These are phyloP conservation scores for Aristolochia contorta DNA, from an alignment of 164 flowering plant species.

Conservation along the genomic window DNA sequence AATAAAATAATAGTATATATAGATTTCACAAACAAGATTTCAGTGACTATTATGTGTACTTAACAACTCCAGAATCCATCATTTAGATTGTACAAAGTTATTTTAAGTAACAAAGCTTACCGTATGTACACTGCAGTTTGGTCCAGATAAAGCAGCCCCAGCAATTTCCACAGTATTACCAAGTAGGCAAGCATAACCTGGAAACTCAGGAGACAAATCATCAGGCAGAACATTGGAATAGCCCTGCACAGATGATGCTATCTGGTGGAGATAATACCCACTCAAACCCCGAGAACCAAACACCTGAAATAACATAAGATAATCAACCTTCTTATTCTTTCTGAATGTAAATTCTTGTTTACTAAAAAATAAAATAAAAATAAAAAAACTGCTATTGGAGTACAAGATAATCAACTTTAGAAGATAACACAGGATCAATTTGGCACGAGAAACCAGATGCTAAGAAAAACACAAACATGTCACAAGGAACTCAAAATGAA, in stretches of 20 bases:
- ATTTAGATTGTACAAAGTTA: too few species aligned
- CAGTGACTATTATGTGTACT: too few species aligned
- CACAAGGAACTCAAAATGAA: too few species aligned
- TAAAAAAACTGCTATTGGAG: too few species aligned
- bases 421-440: too few species aligned
- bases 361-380: neutral
- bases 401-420: too few species aligned
- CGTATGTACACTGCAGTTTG: conserved; percentile 60
- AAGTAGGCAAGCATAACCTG: conserved; percentile 87
- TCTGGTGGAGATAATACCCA: conserved; percentile 60
- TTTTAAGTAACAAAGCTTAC: conserved; percentile 22
- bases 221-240: conserved; percentile 46
- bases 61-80: too few species aligned
- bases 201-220: conserved; percentile 53
- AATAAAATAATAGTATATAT: too few species aligned
- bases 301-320: conserved; percentile 30
- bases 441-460: too few species aligned
- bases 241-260: conserved; percentile 50
- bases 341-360: neutral
- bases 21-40: too few species aligned
- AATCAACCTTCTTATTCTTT: too few species aligned
- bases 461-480: too few species aligned
- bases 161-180: conserved; percentile 79
- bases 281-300: conserved; percentile 38
- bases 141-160: conserved; percentile 47